Conservation (phyloP, 768 basidiomycete species). For the Sarcodon aspratus region DNA sequence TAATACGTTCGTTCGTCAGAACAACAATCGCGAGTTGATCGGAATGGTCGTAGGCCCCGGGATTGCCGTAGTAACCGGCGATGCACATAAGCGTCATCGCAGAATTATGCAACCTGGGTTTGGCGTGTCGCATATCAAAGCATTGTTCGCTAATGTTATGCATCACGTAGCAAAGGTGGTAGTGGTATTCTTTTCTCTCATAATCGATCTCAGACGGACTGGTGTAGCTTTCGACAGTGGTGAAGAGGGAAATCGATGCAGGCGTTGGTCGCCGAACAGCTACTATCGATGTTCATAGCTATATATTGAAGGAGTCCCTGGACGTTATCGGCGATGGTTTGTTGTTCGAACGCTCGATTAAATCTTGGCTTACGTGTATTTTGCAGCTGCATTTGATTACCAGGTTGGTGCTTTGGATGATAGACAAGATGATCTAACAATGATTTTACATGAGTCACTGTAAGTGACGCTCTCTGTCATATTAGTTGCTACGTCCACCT, state of each 20-base stretch:
- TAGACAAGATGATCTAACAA: slow-evolving; percentile 38
- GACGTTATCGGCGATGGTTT: slow-evolving; percentile 27
- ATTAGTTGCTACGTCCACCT: slow-evolving; percentile 25
- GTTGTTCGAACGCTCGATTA: slow-evolving; percentile 1
- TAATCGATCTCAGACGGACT: background rate
- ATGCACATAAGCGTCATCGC: slow-evolving; percentile 17
- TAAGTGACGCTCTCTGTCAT: slow-evolving; percentile 30
- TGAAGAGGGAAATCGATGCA: background rate
- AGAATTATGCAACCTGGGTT: slow-evolving; percentile 26
- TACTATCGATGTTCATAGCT: slow-evolving; percentile 34
- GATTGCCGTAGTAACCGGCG: background rate
- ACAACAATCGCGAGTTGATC: background rate
- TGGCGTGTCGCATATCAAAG: slow-evolving; percentile 28
- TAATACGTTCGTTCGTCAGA: slow-evolving; percentile 19
- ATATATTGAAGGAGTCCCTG: slow-evolving; percentile 25
- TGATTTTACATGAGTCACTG: slow-evolving; percentile 37
- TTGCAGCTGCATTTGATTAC: slow-evolving; percentile 29
- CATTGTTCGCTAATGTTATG: slow-evolving; percentile 11
- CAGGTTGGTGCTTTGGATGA: slow-evolving; percentile 42
- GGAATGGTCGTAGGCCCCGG: background rate
- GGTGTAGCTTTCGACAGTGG: background rate
- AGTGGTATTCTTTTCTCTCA: too few relatives aligned
- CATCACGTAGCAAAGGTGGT: background rate
- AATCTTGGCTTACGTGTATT: background rate
- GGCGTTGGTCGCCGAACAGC: background rate